Evolutionary conservation across 2,329 filamentous ascomycete species (phyloP), one percentile per base, ranked within the genome.

Genomic region (Alternaria solani): DNA sequence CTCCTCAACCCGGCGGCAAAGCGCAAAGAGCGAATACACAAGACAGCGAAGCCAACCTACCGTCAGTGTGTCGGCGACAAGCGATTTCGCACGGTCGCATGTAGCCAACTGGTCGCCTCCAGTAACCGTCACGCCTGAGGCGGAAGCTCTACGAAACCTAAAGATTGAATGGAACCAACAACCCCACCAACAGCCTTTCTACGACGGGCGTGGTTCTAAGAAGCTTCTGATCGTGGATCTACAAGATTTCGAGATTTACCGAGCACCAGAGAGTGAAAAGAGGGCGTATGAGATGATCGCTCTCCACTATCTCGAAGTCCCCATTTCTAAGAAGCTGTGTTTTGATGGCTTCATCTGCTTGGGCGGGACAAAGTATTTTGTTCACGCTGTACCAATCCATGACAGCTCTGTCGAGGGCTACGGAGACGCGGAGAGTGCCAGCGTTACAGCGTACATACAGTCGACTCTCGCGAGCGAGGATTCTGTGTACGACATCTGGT

Each of bases 401-500:
- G 79, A 84, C 1, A 77, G 91, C 1, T 88, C 89, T 0, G 84
- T 95, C 11, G 90, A 88, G 2, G 88, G 88, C 28, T 93, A 93
- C 70, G 87, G 86, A 0, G 72, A 83, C 1, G 71, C 80, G 0
- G 68, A 81, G 7, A 74, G 82, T 23, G 82, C 84, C 0, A 71
- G 69, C 0, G 82, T 88, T 8, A 78, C 85, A 16, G 82, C 93
- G 1, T 94, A 89, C 85, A 83, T 94, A 2, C 84, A 87, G 18
- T 90, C 90, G 0, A 53, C 78, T 4, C 14, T 59, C 0, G 75
- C 69, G 1, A 51, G 69, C 0, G 69, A 70, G 1, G 71, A 72
- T 11, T 1, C 3, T 0, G 26, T 70, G 16, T 62, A 73, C 14
- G 74, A 81, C 11, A 74, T 92, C 0, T 94, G 89, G 81, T 95